phyloP scores from a whole-genome alignment of 495 filamentous ascomycete species.

The Sporormia fimetaria region DNA sequence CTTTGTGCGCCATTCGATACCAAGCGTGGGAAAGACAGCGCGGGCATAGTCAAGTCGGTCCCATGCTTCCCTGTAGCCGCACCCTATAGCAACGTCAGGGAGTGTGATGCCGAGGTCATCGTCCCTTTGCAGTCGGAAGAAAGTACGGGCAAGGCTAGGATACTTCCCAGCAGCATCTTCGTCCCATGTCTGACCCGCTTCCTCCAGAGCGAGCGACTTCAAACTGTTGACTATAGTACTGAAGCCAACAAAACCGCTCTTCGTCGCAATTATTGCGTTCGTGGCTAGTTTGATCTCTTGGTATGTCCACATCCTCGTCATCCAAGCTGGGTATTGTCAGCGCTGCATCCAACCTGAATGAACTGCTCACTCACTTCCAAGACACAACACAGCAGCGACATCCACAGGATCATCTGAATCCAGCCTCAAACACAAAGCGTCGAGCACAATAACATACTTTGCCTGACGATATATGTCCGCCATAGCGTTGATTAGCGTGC shows the following conservation, averaged over 20 bases:
- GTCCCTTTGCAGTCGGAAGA: neutral
- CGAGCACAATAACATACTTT: neutral
- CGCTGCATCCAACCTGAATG: no score
- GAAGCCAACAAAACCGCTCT: neutral
- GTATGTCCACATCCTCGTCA: slow-evolving; percentile 3
- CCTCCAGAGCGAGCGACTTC: neutral
- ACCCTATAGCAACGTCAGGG: slow-evolving; percentile 1
- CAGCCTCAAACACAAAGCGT: slow-evolving; percentile 1
- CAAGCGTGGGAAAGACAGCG: neutral
- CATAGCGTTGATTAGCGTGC: slow-evolving; percentile 1
- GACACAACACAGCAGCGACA: neutral
- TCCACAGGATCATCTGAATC: slow-evolving; percentile 1
- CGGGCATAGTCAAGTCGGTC: slow-evolving; percentile 2
- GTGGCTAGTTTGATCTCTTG: slow-evolving; percentile 3
- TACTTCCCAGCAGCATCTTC: neutral
- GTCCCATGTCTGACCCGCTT: neutral
- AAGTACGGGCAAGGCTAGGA: neutral
- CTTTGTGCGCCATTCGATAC: neutral
- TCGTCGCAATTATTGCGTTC: neutral
- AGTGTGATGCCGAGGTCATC: neutral
- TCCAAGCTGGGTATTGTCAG: neutral
- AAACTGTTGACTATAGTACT: neutral
- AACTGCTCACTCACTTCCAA: neutral
- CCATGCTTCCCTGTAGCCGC: slow-evolving; percentile 4
- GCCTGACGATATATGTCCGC: slow-evolving; percentile 3